Conservation (phyloP, 495 filamentous ascomycete species). For the Halenospora varia region DNA sequence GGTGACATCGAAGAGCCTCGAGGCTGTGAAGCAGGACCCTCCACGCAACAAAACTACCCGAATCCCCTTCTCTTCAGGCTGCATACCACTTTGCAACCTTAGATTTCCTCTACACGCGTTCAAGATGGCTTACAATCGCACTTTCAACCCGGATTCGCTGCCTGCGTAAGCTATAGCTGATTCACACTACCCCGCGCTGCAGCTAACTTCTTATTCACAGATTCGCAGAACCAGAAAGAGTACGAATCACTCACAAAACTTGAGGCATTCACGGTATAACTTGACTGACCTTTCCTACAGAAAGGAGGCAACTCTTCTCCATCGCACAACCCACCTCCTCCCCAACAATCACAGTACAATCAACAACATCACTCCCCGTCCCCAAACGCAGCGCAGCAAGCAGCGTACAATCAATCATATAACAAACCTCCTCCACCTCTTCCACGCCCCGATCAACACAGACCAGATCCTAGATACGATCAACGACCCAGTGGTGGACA, state of each 20-base stretch:
- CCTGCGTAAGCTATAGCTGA: conserved; percentile 69
- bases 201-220: conserved; percentile 40
- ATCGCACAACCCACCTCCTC: background rate
- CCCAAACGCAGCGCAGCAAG: conserved; percentile 25
- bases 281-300: background rate
- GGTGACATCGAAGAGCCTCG: too few species aligned
- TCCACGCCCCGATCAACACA: conserved; percentile 13
- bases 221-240: conserved; percentile 93
- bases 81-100: too few species aligned
- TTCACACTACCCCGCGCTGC: background rate
- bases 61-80: too few species aligned
- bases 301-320: conserved; percentile 9
- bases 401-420: conserved; percentile 28
- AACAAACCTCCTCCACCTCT: conserved; percentile 30
- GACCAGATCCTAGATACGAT: conserved; percentile 12
- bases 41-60: too few species aligned
- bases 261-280: background rate
- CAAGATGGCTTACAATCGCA: conserved; percentile 89
- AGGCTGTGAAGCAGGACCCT: too few species aligned
- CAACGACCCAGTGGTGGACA: background rate
- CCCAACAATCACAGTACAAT: background rate
- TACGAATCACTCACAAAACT: conserved; percentile 32
- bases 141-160: conserved; percentile 93
- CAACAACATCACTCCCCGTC: conserved; percentile 11
- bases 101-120: background rate